A percentile compares a stretch with the other conserved stretches of the same genome.
Evolutionary conservation across 352 stramenopile species (phyloP).

Genomic region (Phytophthora fragariae): DNA sequence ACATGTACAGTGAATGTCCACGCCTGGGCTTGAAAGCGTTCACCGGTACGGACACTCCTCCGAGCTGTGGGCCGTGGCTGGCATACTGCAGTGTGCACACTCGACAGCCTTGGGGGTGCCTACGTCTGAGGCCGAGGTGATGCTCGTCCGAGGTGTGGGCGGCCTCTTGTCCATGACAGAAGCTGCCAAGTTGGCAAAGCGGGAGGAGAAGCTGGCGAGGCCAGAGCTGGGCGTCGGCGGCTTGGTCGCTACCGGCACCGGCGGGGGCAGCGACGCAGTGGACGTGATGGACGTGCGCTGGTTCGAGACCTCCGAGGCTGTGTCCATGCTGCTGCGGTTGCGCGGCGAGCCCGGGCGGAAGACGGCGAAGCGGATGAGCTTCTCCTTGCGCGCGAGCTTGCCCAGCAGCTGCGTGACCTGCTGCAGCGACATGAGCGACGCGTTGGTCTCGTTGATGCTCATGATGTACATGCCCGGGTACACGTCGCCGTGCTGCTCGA

Average conservation of each 20-base stretch:
- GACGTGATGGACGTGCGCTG: constrained; percentile 49
- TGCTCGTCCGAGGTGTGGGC: constrained; percentile 37
- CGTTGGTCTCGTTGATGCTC: constrained; percentile 88
- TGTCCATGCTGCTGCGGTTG: constrained; percentile 46
- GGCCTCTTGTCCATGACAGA: constrained; percentile 66
- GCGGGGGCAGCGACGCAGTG: constrained; percentile 43
- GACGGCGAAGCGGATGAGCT: constrained; percentile 82
- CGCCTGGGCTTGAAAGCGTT: constrained; percentile 37
- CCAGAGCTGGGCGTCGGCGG: constrained; percentile 47
- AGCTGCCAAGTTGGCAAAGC: constrained; percentile 65
- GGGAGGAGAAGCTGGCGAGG: constrained; percentile 55
- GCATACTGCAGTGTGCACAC: constrained; percentile 58
- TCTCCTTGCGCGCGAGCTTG: constrained; percentile 80
- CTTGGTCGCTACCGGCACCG: constrained; percentile 43
- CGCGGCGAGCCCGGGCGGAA: constrained; percentile 67
- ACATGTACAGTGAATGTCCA: no score
- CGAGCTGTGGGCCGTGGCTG: constrained; percentile 50
- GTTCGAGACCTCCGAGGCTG: constrained; percentile 59
- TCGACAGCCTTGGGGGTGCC: constrained; percentile 47
- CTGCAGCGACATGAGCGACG: constrained; percentile 82
- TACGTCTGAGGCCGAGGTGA: constrained; percentile 26
- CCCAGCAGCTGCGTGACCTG: constrained; percentile 76
- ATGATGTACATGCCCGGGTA: constrained; percentile 88
- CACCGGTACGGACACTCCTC: constrained; percentile 68
- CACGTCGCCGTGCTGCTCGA: constrained; percentile 71